Conservation (phyloP, 192 early-diverging fungal genomes). For the Coemansia sp. region DNA sequence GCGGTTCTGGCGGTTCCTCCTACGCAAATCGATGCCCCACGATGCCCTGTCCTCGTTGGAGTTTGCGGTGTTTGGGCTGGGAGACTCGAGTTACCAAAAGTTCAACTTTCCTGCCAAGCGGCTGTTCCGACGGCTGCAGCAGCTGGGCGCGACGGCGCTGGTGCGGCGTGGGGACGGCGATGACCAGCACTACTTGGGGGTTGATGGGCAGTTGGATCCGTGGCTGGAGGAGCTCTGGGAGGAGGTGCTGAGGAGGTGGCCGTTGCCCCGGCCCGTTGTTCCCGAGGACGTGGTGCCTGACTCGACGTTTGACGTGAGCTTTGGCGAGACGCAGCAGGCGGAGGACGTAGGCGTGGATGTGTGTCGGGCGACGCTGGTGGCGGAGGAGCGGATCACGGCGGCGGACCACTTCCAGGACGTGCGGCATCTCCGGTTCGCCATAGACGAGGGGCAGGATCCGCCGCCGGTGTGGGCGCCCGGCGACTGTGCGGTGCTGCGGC, state of each 20-base stretch:
- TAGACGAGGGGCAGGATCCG: conserved; percentile 19
- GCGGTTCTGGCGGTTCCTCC: conserved; percentile 88
- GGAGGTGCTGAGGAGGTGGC: conserved; percentile 60
- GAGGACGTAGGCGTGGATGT: conserved; percentile 62
- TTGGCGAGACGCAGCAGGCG: background rate
- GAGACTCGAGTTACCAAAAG: conserved; percentile 91
- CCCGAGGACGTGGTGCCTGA: conserved; percentile 21
- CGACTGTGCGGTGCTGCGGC: conserved; percentile 77
- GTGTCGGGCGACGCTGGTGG: conserved; percentile 31
- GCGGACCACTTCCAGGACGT: conserved; percentile 91
- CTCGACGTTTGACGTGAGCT: conserved; percentile 20
- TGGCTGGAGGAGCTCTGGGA: conserved; percentile 84
- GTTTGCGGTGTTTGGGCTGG: conserved; percentile 92
- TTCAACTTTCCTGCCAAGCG: conserved; percentile 96
- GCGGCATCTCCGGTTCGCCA: conserved; percentile 71
- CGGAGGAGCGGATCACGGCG: conserved; percentile 73
- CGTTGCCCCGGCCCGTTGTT: conserved; percentile 55
- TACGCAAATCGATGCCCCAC: conserved; percentile 74
- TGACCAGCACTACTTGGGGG: conserved; percentile 93
- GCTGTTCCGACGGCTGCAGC: conserved; percentile 77
- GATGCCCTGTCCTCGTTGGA: conserved; percentile 66
- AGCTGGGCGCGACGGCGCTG: conserved; percentile 80
- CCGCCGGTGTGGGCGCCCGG: conserved; percentile 60
- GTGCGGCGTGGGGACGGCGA: conserved; percentile 83
- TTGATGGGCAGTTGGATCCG: conserved; percentile 86